phyloP scores from a whole-genome alignment of 345 rosid genomes.

The Eutrema japonicum region DNA sequence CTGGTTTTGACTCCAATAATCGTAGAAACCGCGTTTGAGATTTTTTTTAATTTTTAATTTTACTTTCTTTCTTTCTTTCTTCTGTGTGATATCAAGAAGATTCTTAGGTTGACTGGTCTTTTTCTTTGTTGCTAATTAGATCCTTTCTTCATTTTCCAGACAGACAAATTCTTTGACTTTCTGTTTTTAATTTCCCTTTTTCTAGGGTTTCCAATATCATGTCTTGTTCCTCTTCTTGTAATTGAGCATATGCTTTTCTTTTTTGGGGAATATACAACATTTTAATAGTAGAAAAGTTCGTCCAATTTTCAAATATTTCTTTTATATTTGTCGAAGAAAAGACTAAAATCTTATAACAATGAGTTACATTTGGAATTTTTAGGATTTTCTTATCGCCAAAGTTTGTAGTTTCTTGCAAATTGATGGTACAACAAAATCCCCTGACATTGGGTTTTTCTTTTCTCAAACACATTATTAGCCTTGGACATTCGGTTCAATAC shows the following conservation, averaged over 20 bases:
- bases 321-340: no score
- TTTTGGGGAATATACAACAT: conserved; percentile 11
- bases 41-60: background rate
- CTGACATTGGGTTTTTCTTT: no score
- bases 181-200: conserved; percentile 19
- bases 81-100: conserved; percentile 43
- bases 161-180: conserved; percentile 49
- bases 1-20: conserved; percentile 46
- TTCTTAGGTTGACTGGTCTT: conserved; percentile 48
- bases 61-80: background rate
- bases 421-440: no score
- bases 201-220: conserved; percentile 18
- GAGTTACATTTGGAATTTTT: no score
- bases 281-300: background rate
- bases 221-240: conserved; percentile 25
- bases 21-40: conserved; percentile 47
- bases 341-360: no score
- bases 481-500: no score
- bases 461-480: no score
- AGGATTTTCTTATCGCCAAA: no score
- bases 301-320: background rate
- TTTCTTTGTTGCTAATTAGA: conserved; percentile 39
- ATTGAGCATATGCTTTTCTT: conserved; percentile 27
- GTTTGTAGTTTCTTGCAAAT: no score
- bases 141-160: conserved; percentile 45